Evolutionary conservation across 1,139 yeast species (phyloP).

Genomic region (Zygosaccharomyces sapae): DNA sequence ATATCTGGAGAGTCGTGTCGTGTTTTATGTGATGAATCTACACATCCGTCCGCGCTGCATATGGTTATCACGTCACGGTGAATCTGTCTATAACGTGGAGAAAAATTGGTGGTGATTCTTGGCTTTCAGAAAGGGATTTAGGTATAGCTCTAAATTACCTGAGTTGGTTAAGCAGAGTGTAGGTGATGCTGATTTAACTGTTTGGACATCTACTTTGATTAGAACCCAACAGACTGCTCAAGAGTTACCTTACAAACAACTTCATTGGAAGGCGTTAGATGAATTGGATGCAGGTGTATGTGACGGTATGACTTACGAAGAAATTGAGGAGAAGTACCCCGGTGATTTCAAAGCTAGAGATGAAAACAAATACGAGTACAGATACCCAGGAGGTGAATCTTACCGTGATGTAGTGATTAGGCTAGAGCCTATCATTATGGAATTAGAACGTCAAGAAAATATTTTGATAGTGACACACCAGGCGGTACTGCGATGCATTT

Average conservation of each 20-base stretch:
- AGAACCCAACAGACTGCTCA: conserved; percentile 94
- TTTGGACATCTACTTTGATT: conserved; percentile 92
- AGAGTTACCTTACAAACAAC: conserved; percentile 71
- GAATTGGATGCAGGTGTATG: conserved; percentile 98
- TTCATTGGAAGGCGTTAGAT: conserved; percentile 95
- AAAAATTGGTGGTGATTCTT: conserved; percentile 97
- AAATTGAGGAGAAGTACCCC: conserved; percentile 77
- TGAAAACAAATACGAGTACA: conserved; percentile 89
- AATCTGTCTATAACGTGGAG: conserved; percentile 82
- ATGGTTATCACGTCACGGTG: conserved; percentile 95
- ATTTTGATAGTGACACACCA: conserved; percentile 95
- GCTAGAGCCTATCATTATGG: conserved; percentile 96
- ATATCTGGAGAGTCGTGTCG: conserved; percentile 87
- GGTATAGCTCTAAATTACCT: conserved; percentile 81
- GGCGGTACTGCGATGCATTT: conserved; percentile 92
- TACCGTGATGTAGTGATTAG: conserved; percentile 93
- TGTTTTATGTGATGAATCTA: conserved; percentile 90
- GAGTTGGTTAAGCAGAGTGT: conserved; percentile 73
- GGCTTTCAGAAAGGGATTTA: conserved; percentile 81
- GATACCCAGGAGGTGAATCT: conserved; percentile 96
- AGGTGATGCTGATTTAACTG: conserved; percentile 71
- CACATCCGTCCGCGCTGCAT: conserved; percentile 89
- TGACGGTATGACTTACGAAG: conserved; percentile 90
- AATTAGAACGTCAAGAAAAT: conserved; percentile 93
- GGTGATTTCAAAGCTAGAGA: conserved; percentile 95